These are phyloP conservation scores for Candida hungchunana DNA, from an alignment of 805 yeast genomes.

Conservation along the genomic window DNA sequence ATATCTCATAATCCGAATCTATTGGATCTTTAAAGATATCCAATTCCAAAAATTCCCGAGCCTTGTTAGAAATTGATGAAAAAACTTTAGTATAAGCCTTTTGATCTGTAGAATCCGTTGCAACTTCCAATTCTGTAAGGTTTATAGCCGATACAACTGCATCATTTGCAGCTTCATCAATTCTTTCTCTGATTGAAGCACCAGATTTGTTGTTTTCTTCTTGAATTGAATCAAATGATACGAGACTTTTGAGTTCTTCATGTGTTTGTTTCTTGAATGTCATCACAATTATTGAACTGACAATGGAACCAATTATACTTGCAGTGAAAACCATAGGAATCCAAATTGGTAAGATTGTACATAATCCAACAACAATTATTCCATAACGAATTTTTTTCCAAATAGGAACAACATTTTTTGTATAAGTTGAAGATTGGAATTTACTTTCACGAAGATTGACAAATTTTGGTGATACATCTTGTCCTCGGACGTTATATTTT, in stretches of 20 bases:
- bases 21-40: slow-evolving; percentile 12
- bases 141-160: slow-evolving; percentile 25
- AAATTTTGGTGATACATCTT: slow-evolving; percentile 41
- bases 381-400: slow-evolving; percentile 22
- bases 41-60: slow-evolving; percentile 1
- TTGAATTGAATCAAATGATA: slow-evolving; percentile 1
- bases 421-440: slow-evolving; percentile 9
- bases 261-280: slow-evolving; percentile 21
- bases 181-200: slow-evolving; percentile 10
- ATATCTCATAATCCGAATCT: slow-evolving; percentile 17
- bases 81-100: background rate
- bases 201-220: background rate
- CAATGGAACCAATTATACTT: slow-evolving; percentile 31
- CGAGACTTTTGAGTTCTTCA: slow-evolving; percentile 12
- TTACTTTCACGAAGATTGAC: slow-evolving; percentile 43
- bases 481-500: slow-evolving; percentile 32
- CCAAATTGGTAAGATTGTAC: slow-evolving; percentile 42
- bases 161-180: slow-evolving; percentile 25
- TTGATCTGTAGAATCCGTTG: slow-evolving; percentile 17
- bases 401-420: slow-evolving; percentile 11
- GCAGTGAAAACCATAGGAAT: slow-evolving; percentile 40
- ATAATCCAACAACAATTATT: slow-evolving; percentile 21
- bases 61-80: background rate
- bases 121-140: slow-evolving; percentile 17
- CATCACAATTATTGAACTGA: slow-evolving; percentile 38